Evolutionary conservation across 2,329 filamentous ascomycete genomes (phyloP), one percentile per base, ranked within the genome.

Genomic region (Coleophoma eucalyptorum): DNA sequence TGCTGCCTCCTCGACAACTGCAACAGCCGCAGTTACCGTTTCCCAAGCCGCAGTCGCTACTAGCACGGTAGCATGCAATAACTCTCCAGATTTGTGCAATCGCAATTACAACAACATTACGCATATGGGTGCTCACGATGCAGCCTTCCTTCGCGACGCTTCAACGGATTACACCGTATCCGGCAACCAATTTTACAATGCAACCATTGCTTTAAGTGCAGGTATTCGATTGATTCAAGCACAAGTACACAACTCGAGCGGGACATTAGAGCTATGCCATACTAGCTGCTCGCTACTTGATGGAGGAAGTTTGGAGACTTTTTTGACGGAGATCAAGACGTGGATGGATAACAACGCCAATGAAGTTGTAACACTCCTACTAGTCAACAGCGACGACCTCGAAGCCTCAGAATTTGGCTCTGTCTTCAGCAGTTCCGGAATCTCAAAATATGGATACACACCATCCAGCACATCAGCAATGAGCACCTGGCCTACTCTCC

Each of bases 71-170:
- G 61, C 61, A 21, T 94, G 90, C 79, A 94, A 94, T 72, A 93
- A 93, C 74, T 90, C 87, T 1, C 87, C 88, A 0, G 72, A 76
- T 41, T 79, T 94, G 38, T 94, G 90, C 74, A 73, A 71, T 54
- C 81, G 81, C 56, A 71, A 80, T 16, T 94, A 94, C 73, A 84
- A 83, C 70, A 82, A 87, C 58, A 80, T 94, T 59, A 92, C 89
- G 3, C 80, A 92, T 66, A 80, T 93, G 62, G 86, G 83, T 20
- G 75, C 84, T 6, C 86, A 89, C 68, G 78, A 89, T 68, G 79
- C 78, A 13, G 77, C 82, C 35, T 88, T 88, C 60, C 77, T 84
- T 38, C 81, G 84, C 43, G 56, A 64, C 35, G 45, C 44, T 15
- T 49, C 38, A 57, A 71, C 46, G 59, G 75, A 8, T 73, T 74